phyloP scores from a whole-genome alignment of 73 alveolate genomes.

The Blepharisma japonicum region DNA sequence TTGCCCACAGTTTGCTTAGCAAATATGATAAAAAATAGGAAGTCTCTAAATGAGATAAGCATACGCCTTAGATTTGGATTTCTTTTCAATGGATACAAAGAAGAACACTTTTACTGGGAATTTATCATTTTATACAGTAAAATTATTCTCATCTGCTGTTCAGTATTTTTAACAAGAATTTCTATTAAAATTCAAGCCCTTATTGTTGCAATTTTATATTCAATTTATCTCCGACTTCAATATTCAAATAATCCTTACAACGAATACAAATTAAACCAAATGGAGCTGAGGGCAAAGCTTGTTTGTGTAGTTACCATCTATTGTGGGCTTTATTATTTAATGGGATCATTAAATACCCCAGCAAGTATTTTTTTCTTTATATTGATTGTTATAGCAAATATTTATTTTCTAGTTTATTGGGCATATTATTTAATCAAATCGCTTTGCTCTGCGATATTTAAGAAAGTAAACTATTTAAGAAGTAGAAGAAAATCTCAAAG shows the following conservation, averaged over 20 bases:
- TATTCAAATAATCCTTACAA: neutral
- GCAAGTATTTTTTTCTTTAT: no score
- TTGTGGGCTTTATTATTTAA: no score
- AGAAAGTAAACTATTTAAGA: no score
- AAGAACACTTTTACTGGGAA: conserved; percentile 56
- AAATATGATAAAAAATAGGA: neutral
- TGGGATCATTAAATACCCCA: no score
- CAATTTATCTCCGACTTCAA: neutral
- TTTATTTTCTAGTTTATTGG: no score
- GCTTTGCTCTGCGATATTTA: no score
- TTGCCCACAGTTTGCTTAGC: neutral
- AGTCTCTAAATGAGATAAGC: neutral
- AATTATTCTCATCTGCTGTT: conserved; percentile 37
- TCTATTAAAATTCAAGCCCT: neutral
- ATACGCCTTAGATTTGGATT: conserved; percentile 56
- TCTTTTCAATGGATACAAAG: conserved; percentile 59
- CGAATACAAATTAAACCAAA: no score
- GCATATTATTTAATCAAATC: no score
- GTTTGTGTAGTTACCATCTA: no score
- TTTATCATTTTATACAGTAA: conserved; percentile 55
- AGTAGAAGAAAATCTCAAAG: no score
- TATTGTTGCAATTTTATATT: neutral
- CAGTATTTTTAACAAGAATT: conserved; percentile 35
- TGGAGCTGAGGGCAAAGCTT: no score
- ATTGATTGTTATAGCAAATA: no score